phyloP scores from a whole-genome alignment of 108 stramenopile genomes.

The Fistulifera solaris region DNA sequence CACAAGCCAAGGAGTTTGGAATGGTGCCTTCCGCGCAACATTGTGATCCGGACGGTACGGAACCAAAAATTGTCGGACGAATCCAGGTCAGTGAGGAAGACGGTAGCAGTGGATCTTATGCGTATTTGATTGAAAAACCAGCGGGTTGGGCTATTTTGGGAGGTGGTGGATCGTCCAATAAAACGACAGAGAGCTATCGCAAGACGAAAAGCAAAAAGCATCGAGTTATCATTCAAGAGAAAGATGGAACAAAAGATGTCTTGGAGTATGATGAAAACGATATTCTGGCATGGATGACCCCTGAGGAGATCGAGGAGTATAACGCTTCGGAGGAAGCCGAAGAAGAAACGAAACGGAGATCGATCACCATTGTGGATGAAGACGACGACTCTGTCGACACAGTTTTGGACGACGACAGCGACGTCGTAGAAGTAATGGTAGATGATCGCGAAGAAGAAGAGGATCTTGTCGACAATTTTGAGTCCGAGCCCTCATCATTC shows the following conservation, averaged over 20 bases:
- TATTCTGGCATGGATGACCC: slow-evolving; percentile 54
- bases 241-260: slow-evolving; percentile 42
- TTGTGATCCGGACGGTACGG: slow-evolving; percentile 40
- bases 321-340: neutral
- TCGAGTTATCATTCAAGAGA: slow-evolving; percentile 23
- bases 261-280: slow-evolving; percentile 66
- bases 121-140: slow-evolving; percentile 74
- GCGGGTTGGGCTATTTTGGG: slow-evolving; percentile 73
- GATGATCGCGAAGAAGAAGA: neutral
- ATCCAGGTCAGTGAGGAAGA: slow-evolving; percentile 38
- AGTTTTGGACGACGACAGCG: neutral
- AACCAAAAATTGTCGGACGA: slow-evolving; percentile 40
- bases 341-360: neutral
- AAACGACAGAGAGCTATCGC: neutral
- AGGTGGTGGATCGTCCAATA: slow-evolving; percentile 9
- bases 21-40: slow-evolving; percentile 32
- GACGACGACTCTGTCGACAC: neutral
- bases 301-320: slow-evolving; percentile 25
- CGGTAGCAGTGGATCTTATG: slow-evolving; percentile 29
- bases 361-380: neutral
- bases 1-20: slow-evolving; percentile 30
- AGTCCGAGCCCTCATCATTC: neutral
- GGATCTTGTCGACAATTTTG: neutral
- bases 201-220: slow-evolving; percentile 9
- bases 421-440: neutral